These are phyloP conservation scores for Salix purpurea DNA, from an alignment of 345 rosid species.

Conservation along the genomic window DNA sequence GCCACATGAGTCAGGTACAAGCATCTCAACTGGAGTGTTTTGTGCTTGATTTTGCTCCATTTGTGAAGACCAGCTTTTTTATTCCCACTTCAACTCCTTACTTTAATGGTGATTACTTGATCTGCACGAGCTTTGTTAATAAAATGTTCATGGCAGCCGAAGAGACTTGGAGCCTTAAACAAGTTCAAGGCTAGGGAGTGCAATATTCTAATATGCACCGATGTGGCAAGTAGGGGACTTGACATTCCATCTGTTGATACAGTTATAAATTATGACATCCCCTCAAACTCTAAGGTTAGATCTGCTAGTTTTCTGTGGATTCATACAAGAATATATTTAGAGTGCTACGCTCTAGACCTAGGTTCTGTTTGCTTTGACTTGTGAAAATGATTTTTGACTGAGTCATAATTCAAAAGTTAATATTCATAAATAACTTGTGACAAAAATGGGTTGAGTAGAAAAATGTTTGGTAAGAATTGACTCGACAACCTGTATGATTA, in stretches of 20 bases:
- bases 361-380: neutral
- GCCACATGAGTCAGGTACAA: slow-evolving; percentile 88
- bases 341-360: neutral
- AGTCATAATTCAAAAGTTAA: no score
- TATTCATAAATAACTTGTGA: no score
- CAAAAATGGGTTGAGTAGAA: no score
- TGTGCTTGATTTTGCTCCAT: no score
- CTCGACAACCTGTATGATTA: no score
- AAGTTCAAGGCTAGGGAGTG: slow-evolving; percentile 95
- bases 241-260: slow-evolving; percentile 94
- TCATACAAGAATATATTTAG: no score
- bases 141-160: slow-evolving; percentile 45
- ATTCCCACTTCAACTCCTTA: neutral
- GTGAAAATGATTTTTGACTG: neutral
- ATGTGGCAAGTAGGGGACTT: slow-evolving; percentile 97
- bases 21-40: neutral
- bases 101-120: neutral
- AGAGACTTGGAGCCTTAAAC: slow-evolving; percentile 90
- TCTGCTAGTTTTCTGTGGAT: neutral
- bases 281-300: slow-evolving; percentile 69
- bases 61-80: neutral
- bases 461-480: no score
- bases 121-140: slow-evolving; percentile 1
- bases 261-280: slow-evolving; percentile 92
- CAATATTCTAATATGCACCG: slow-evolving; percentile 86